phyloP scores from a whole-genome alignment of 805 yeast genomes.

The Kodamaea neixiangensis region DNA sequence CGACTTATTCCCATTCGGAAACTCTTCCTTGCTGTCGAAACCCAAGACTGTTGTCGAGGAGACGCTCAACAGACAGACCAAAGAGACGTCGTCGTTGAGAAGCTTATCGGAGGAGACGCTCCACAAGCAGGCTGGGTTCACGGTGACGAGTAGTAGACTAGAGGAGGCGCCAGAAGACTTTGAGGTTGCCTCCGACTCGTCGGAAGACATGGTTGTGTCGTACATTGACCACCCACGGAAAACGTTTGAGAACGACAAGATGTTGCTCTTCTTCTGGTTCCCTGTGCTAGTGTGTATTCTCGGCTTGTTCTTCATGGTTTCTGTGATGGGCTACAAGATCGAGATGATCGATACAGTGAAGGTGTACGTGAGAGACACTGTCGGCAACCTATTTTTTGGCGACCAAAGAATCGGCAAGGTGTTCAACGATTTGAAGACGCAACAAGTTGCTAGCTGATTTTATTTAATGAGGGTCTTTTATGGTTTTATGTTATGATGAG shows the following conservation, averaged over 20 bases:
- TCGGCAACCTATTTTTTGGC: conserved; percentile 47
- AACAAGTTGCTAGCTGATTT: neutral
- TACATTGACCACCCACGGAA: conserved; percentile 47
- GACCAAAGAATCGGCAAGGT: conserved; percentile 43
- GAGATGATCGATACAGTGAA: conserved; percentile 38
- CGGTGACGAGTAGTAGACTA: conserved; percentile 11
- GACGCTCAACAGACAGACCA: conserved; percentile 25
- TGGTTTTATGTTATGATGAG: conserved; percentile 6
- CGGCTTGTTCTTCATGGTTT: conserved; percentile 46
- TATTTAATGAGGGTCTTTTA: conserved; percentile 1
- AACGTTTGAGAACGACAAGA: conserved; percentile 68
- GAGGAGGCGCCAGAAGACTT: conserved; percentile 27
- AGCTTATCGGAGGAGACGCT: neutral
- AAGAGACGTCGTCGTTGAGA: conserved; percentile 1
- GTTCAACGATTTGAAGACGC: conserved; percentile 19
- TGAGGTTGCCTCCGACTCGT: conserved; percentile 41
- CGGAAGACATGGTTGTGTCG: conserved; percentile 46
- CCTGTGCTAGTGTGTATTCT: conserved; percentile 67
- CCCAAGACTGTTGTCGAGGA: conserved; percentile 39
- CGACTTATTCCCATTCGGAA: conserved; percentile 66
- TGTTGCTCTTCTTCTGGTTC: conserved; percentile 89
- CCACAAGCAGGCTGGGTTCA: neutral
- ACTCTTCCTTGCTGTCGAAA: conserved; percentile 20
- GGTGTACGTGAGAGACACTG: conserved; percentile 33
- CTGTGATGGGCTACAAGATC: conserved; percentile 42